Evolutionary conservation across 2,329 filamentous ascomycete species (phyloP).

Genomic region (Phyllosticta citribraziliensis): DNA sequence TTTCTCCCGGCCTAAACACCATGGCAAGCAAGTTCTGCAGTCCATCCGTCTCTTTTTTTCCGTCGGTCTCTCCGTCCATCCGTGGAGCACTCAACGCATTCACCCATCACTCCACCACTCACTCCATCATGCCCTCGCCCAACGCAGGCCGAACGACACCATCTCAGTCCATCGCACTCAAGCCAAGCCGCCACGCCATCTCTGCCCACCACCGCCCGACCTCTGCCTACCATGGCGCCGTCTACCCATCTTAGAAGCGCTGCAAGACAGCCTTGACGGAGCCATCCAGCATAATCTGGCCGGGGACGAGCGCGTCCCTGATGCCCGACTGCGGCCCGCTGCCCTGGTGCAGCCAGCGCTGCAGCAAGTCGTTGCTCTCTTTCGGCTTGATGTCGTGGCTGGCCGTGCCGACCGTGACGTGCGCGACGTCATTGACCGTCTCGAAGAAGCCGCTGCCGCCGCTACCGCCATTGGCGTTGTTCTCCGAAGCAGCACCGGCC

Average conservation of each 20-base stretch:
- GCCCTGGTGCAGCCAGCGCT: conserved; percentile 59
- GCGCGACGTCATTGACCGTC: conserved; percentile 68
- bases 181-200: background rate
- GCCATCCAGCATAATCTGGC: conserved; percentile 47
- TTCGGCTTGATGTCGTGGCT: conserved; percentile 70
- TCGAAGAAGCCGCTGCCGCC: conserved; percentile 41
- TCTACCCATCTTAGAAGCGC: background rate
- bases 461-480: conserved; percentile 15
- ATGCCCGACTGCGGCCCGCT: conserved; percentile 43
- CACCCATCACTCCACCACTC: too few species aligned
- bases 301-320: conserved; percentile 43
- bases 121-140: too few species aligned
- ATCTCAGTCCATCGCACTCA: background rate
- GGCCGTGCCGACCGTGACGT: conserved; percentile 83
- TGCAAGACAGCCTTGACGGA: conserved; percentile 37
- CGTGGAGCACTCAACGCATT: too few species aligned
- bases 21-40: too few species aligned
- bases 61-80: too few species aligned
- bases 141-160: too few species aligned
- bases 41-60: too few species aligned
- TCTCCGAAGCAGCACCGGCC: conserved; percentile 12
- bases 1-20: too few species aligned
- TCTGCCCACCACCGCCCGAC: too few species aligned
- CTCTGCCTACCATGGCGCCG: background rate
- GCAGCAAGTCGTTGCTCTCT: conserved; percentile 82